These are phyloP conservation scores for Trichoderma sp. DNA, from an alignment of 2,329 filamentous ascomycete species.

Conservation along the genomic window DNA sequence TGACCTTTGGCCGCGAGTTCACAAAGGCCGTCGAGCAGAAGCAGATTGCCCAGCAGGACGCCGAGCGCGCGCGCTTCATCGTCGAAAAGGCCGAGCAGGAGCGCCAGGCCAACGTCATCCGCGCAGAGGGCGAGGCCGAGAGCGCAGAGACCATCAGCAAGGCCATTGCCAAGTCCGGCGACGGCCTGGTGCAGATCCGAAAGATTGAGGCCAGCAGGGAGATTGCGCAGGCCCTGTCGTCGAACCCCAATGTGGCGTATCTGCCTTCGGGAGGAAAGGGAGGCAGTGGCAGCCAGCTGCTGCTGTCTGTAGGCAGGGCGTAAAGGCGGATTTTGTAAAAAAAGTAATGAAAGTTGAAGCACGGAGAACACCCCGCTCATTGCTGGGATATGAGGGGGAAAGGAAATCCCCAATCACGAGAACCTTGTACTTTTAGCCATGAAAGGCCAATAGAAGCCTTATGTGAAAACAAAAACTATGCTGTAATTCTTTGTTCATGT, in stretches of 20 bases:
- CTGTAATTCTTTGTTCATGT: not conserved
- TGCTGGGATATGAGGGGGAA: constrained; percentile 29
- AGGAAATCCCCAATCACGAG: constrained; percentile 25
- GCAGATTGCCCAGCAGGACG: constrained; percentile 99
- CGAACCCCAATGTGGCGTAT: constrained; percentile 95
- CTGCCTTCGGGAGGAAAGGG: constrained; percentile 70
- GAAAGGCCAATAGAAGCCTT: constrained; percentile 22
- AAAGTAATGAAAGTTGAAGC: constrained; percentile 25
- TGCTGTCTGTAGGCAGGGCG: constrained; percentile 54
- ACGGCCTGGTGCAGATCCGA: constrained; percentile 92
- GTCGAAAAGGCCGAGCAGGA: constrained; percentile 99
- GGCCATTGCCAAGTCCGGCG: constrained; percentile 89
- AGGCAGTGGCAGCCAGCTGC: constrained; percentile 52
- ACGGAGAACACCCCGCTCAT: constrained; percentile 40
- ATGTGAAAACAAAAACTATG: not conserved
- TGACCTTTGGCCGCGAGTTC: constrained; percentile 99
- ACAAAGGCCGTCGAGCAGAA: constrained; percentile 99
- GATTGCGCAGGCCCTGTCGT: constrained; percentile 85
- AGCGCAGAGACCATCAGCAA: constrained; percentile 92
- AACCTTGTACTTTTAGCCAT: constrained; percentile 41
- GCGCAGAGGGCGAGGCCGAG: constrained; percentile 97
- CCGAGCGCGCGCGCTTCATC: constrained; percentile 94
- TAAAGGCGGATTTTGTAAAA: constrained; percentile 29
- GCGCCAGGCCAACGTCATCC: constrained; percentile 96
- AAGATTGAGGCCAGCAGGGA: constrained; percentile 97